A percentile compares a stretch with the other conserved stretches of the same genome.
These are phyloP conservation scores for Microglena sp. DNA, from an alignment of 139 green algal genomes.

Conservation along the genomic window DNA sequence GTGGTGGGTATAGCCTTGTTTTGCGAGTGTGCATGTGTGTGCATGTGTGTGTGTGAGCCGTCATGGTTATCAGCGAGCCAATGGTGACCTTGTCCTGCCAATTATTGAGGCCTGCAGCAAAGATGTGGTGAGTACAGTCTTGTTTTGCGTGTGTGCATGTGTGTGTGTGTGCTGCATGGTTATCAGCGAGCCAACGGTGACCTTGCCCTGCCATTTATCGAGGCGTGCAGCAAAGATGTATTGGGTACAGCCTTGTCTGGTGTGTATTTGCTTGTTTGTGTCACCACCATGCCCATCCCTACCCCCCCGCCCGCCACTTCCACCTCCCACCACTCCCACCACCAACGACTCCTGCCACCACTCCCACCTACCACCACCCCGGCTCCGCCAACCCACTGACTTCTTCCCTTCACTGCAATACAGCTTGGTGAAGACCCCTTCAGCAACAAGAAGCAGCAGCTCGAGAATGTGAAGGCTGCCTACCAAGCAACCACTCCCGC, in stretches of 20 bases:
- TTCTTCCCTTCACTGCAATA: no score
- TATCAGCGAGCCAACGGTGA: slow-evolving; percentile 81
- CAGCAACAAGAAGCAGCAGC: slow-evolving; percentile 57
- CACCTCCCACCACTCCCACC: neutral
- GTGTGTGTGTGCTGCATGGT: no score
- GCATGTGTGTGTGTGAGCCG: no score
- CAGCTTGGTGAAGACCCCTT: slow-evolving; percentile 87
- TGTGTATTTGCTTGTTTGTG: no score
- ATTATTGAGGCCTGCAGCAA: no score
- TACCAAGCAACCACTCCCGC: neutral
- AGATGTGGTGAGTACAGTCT: no score
- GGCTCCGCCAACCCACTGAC: neutral
- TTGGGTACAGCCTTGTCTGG: no score
- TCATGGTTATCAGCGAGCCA: no score
- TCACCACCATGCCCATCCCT: neutral
- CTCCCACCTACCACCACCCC: neutral
- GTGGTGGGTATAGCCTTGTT: no score
- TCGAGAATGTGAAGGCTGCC: slow-evolving; percentile 64
- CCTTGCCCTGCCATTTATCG: slow-evolving; percentile 76
- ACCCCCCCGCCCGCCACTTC: neutral
- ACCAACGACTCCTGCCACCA: neutral
- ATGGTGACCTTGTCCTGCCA: no score
- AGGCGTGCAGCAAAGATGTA: slow-evolving; percentile 64
- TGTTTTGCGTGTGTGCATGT: no score
- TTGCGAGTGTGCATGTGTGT: no score